These are phyloP conservation scores for Oryza longistaminata DNA, from an alignment of 176 grass and related monocot genomes.

Conservation along the genomic window DNA sequence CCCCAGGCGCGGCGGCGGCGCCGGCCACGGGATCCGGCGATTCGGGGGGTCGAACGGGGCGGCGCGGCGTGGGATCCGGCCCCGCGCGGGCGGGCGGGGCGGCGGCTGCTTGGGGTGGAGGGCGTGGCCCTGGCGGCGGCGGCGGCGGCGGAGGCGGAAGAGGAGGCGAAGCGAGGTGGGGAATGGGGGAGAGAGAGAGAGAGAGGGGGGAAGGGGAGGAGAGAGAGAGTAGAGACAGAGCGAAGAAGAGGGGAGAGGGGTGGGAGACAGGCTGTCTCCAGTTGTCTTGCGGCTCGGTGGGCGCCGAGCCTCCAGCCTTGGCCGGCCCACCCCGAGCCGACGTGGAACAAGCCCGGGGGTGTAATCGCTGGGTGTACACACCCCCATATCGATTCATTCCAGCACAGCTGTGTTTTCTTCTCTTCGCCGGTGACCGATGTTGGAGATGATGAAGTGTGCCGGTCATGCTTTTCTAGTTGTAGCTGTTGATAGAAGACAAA, in stretches of 20 bases:
- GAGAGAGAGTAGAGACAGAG: conserved; percentile 27
- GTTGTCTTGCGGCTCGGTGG: conserved; percentile 71
- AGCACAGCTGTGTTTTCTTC: no score
- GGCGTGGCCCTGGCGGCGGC: conserved; percentile 18
- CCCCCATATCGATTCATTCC: neutral
- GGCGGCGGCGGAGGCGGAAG: conserved; percentile 3
- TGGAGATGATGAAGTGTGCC: no score
- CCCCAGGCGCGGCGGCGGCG: neutral
- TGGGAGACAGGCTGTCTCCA: conserved; percentile 94
- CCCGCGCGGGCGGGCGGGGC: no score
- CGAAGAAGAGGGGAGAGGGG: conserved; percentile 50
- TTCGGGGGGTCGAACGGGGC: conserved; percentile 31
- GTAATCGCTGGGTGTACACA: conserved; percentile 30
- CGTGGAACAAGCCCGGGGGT: conserved; percentile 30
- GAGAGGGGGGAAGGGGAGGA: neutral
- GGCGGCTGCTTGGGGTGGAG: conserved; percentile 5
- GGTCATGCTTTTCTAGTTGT: no score
- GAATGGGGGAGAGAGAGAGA: conserved; percentile 17
- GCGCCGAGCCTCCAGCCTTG: conserved; percentile 43
- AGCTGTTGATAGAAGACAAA: no score
- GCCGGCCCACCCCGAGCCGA: conserved; percentile 53
- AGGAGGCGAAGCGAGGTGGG: neutral
- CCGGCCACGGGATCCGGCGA: conserved; percentile 30
- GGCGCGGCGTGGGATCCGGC: conserved; percentile 47
- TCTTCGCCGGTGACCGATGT: no score